Evolutionary conservation across 2,329 filamentous ascomycete genomes (phyloP).

Genomic region (Aspergillus sclerotialis): DNA sequence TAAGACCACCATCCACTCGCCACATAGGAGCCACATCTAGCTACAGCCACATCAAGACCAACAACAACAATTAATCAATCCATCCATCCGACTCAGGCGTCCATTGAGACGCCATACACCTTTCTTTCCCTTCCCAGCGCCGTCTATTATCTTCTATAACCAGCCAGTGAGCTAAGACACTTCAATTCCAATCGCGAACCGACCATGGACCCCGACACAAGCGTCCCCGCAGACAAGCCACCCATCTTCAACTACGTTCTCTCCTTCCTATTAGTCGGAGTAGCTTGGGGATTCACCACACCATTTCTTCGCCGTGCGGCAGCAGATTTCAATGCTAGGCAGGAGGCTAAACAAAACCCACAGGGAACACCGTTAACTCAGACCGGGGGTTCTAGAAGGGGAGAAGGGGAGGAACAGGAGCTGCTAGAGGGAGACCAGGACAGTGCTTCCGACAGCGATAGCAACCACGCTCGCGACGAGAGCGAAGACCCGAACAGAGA

Average conservation of each 20-base stretch:
- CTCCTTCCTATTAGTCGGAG: slow-evolving; percentile 81
- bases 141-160: neutral
- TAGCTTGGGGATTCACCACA: slow-evolving; percentile 90
- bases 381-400: neutral
- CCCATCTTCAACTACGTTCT: slow-evolving; percentile 70
- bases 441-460: no score
- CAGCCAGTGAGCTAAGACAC: no score
- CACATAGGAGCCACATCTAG: no score
- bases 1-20: no score
- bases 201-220: slow-evolving; percentile 27
- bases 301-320: slow-evolving; percentile 87
- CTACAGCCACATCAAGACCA: neutral
- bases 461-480: no score
- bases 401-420: neutral
- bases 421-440: neutral
- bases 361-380: slow-evolving; percentile 2
- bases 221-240: slow-evolving; percentile 18
- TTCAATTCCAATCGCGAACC: neutral
- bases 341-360: slow-evolving; percentile 18
- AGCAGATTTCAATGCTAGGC: slow-evolving; percentile 60
- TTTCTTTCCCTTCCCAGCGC: no score
- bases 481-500: slow-evolving; percentile 9
- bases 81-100: neutral
- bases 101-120: no score
- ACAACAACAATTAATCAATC: neutral